phyloP scores from a whole-genome alignment of 2,329 filamentous ascomycete species.

The Hypoxylon sp. region DNA sequence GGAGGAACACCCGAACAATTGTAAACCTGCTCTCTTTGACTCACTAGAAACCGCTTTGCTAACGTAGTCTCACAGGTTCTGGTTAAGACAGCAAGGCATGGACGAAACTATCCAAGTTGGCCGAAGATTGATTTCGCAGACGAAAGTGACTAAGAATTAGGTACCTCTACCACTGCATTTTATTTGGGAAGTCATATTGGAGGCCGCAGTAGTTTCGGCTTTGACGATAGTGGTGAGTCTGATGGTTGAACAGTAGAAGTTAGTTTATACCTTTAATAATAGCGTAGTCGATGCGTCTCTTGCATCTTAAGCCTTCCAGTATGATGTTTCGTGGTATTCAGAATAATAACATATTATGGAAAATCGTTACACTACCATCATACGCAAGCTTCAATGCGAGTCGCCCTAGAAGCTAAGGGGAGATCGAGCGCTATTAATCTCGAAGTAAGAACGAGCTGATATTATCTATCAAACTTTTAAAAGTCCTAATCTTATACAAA shows the following conservation, averaged over 20 bases:
- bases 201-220: not conserved
- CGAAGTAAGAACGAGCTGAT: conserved; percentile 13
- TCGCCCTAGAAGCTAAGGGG: not conserved
- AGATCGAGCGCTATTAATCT: not conserved
- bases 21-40: conserved; percentile 54
- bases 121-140: conserved; percentile 66
- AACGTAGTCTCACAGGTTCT: conserved; percentile 62
- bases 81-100: conserved; percentile 71
- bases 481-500: conserved; percentile 11
- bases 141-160: conserved; percentile 36
- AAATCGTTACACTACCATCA: not conserved
- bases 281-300: not conserved
- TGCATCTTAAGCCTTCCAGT: not conserved
- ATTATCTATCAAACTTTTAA: conserved; percentile 32
- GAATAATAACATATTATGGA: not conserved
- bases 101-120: conserved; percentile 70
- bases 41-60: conserved; percentile 32
- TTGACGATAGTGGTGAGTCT: conserved; percentile 15
- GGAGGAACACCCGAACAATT: conserved; percentile 65
- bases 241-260: conserved; percentile 12
- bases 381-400: not conserved
- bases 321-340: not conserved
- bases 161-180: conserved; percentile 35
- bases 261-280: not conserved
- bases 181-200: conserved; percentile 9